Evolutionary conservation across 2,329 filamentous ascomycete species (phyloP), one percentile per base, ranked within the genome.

Genomic region (Alternaria tenuissima): DNA sequence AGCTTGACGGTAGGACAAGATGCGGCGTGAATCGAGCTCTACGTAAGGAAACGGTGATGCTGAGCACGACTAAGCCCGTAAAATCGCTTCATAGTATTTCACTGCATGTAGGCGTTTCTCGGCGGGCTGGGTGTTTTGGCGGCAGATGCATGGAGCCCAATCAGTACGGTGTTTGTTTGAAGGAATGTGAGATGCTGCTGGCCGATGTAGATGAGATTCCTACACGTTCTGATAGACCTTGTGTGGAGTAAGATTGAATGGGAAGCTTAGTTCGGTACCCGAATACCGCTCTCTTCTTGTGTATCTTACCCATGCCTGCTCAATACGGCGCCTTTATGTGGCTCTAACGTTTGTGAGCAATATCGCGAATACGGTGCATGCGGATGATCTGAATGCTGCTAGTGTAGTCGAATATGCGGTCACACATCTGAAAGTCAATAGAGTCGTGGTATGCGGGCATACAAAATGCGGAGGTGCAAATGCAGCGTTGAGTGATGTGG

Each of bases 391-490:
- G 77, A 92, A 88, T 81, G 88, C 89, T 34, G 85, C 88, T 11
- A 87, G 88, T 56, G 92, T 94, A 46, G 89, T 96, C 74, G 89
- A 94, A 75, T 96, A 90, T 76, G 90, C 92, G 43, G 91, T 96
- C 60, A 82, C 81, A 58, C 84, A 91, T 75, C 82, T 96, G 36
- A 87, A 89, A 69, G 88, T 91, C 64, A 84, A 86, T 67, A 85
- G 87, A 77, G 81, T 89, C 56, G 83, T 89, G 47, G 80, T 89
- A 24, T 88, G 86, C 71, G 87, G 87, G 4, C 87, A 89, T 74
- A 88, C 86, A 0, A 80, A 78, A 54, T 89, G 87, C 67, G 87
- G 87, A 42, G 87, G 87, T 57, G 84, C 87, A 26, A 81, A 80
- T 18, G 87, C 85, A 11, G 83, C 83, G 12, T 76, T 87, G 59